phyloP scores from a whole-genome alignment of 2,329 filamentous ascomycete genomes.

The Paramyrothecium roridum region DNA sequence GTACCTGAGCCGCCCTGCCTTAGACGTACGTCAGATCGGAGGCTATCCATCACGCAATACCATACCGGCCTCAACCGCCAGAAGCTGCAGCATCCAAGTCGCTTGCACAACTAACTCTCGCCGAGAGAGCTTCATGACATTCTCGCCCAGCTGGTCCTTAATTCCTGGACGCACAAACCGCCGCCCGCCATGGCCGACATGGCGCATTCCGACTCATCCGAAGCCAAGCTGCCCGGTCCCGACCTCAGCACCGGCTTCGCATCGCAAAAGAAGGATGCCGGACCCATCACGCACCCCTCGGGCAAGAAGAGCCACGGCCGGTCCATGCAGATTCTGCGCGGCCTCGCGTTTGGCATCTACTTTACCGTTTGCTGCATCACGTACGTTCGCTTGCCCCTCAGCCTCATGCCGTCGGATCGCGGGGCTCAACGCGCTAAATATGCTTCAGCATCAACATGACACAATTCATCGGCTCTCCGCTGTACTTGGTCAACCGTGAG shows the following conservation, averaged over 20 bases:
- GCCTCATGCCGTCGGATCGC: not conserved
- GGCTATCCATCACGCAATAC: not conserved
- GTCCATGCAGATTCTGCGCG: slow-evolving; percentile 48
- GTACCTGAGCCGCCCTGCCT: not conserved
- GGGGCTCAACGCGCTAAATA: slow-evolving; percentile 8
- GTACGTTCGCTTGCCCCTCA: slow-evolving; percentile 33
- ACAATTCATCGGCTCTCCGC: slow-evolving; percentile 71
- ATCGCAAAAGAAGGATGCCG: slow-evolving; percentile 11
- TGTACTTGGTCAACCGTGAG: slow-evolving; percentile 73
- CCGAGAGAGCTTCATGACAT: too few relatives aligned
- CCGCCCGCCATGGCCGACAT: slow-evolving; percentile 19
- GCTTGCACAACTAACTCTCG: too few relatives aligned
- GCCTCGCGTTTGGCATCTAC: slow-evolving; percentile 48
- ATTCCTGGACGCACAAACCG: too few relatives aligned
- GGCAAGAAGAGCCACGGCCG: slow-evolving; percentile 52
- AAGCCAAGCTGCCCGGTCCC: slow-evolving; percentile 23
- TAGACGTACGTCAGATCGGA: too few relatives aligned
- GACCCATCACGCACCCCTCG: slow-evolving; percentile 41
- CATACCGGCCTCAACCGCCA: not conserved
- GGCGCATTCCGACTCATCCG: slow-evolving; percentile 15
- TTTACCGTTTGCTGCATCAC: slow-evolving; percentile 45
- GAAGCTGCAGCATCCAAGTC: too few relatives aligned
- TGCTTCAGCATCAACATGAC: slow-evolving; percentile 59
- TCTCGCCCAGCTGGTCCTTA: too few relatives aligned
- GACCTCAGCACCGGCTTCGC: slow-evolving; percentile 20